Base-by-base conservation (phyloP, 192 early-diverging fungal genomes). In the Phlyctochytrium bullatum region DNA sequence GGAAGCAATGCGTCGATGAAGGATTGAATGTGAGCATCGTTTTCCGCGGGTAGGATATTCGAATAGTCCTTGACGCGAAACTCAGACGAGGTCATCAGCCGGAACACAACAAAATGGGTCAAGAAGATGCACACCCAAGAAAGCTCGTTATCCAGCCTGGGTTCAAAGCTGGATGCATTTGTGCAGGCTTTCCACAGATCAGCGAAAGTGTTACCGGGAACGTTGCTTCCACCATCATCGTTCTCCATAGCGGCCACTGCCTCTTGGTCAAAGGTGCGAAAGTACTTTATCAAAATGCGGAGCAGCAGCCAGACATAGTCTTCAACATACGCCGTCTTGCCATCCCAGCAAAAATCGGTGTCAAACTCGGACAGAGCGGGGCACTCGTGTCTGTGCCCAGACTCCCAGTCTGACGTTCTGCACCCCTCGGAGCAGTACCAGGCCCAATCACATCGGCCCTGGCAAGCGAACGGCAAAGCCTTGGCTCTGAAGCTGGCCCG, bases 271-370 rank as follows among this genome's bases (percentile, higher is more conserved):
- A 57, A 2, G 51, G 76, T 74, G 20, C 59, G 16, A n/a, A 34
- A 40, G 23, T 71, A 54, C 3, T 47, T 30, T 14, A 69, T 67
- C 33, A 80, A 20, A 1, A 73, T 47, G 1, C 68, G 36, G 52
- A 73, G 66, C 12, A 80, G 56, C n/a, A 76, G 60, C 64, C 78
- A 69, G 20, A 52, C 34, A 40, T 71, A 80, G 58, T 80, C 78
- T 24, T 66, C 33, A 23, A 60, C 59, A 59, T 69, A 73, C 6
- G 28, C 51, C 12, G 52, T 31, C 31, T 12, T 57, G n/a, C 28
- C 67, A 61, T 27, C 36, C 52, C 25, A 36, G 29, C 10, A 40
- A n/a, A 54, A 61, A 61, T 57, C 16, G 20, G 1, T 40, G 36
- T 1, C 36, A 6, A 75, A 52, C 34, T 77, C 67, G n/a, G 61